These are phyloP conservation scores for Coemansia sp. DNA, from an alignment of 192 early-diverging fungal genomes.

Conservation along the genomic window DNA sequence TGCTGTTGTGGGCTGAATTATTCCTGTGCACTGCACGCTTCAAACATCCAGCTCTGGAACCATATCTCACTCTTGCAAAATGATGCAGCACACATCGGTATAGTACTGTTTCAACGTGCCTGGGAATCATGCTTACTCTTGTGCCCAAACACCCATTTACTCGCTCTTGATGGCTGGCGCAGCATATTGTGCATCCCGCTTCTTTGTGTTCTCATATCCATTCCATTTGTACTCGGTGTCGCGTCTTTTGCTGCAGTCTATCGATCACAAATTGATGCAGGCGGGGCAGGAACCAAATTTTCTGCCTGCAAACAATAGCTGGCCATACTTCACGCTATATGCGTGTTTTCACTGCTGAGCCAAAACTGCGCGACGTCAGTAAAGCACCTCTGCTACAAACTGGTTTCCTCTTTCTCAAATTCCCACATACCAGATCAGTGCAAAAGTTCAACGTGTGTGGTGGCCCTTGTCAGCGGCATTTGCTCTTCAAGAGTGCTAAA, in stretches of 20 bases:
- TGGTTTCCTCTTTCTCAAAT: neutral
- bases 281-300: neutral
- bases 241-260: conserved; percentile 2
- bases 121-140: neutral
- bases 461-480: no score
- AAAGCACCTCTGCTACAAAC: neutral
- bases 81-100: neutral
- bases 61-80: neutral
- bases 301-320: neutral
- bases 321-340: neutral
- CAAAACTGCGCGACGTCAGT: neutral
- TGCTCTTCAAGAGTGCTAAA: neutral
- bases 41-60: neutral
- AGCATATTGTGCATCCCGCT: conserved; percentile 1
- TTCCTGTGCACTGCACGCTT: neutral
- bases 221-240: neutral
- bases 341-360: neutral
- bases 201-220: neutral
- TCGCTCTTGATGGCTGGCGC: neutral
- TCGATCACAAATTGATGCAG: conserved; percentile 14
- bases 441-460: neutral
- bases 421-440: neutral
- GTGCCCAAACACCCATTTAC: neutral
- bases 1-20: neutral
- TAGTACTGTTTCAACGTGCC: neutral